These are phyloP conservation scores for Cytospora paraplurivora DNA, from an alignment of 2,329 filamentous ascomycete species.

Conservation along the genomic window DNA sequence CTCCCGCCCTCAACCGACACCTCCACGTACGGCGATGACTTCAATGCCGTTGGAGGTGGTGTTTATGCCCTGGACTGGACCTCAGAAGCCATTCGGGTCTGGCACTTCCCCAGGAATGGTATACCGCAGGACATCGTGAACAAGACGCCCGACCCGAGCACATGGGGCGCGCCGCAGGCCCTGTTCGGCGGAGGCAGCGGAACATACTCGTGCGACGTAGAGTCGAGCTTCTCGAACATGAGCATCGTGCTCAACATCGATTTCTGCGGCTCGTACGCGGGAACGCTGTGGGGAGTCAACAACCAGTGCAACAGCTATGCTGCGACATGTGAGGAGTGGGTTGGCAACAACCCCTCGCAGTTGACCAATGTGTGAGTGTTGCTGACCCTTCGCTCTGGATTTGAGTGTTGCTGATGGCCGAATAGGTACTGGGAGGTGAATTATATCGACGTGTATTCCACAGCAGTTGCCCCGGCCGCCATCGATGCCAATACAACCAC, in stretches of 20 bases:
- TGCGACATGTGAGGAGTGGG: slow-evolving; percentile 49
- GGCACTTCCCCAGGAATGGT: slow-evolving; percentile 69
- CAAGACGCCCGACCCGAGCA: slow-evolving; percentile 60
- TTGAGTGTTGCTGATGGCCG: slow-evolving; percentile 13
- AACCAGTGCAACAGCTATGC: slow-evolving; percentile 45
- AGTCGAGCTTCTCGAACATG: slow-evolving; percentile 66
- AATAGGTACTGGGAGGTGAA: slow-evolving; percentile 55
- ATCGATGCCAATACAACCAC: not conserved
- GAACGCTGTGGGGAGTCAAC: slow-evolving; percentile 43
- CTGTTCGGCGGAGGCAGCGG: slow-evolving; percentile 60
- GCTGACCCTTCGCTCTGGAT: not conserved
- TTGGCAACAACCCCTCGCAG: slow-evolving; percentile 47
- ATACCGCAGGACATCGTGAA: slow-evolving; percentile 66
- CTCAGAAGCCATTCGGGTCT: slow-evolving; percentile 66
- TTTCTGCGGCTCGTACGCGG: slow-evolving; percentile 79
- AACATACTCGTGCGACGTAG: slow-evolving; percentile 59
- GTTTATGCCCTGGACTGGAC: slow-evolving; percentile 76
- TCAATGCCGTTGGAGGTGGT: slow-evolving; percentile 68
- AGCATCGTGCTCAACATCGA: slow-evolving; percentile 74
- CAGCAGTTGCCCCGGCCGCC: not conserved
- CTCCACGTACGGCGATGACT: slow-evolving; percentile 60
- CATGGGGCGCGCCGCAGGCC: slow-evolving; percentile 71
- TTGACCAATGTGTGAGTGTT: slow-evolving; percentile 44
- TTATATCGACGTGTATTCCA: slow-evolving; percentile 53
- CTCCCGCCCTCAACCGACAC: slow-evolving; percentile 44